Percentiles rank a stretch among this genome's conserved stretches.
Conservation (phyloP, 805 yeast genomes). For the Candida jianshihensis region DNA sequence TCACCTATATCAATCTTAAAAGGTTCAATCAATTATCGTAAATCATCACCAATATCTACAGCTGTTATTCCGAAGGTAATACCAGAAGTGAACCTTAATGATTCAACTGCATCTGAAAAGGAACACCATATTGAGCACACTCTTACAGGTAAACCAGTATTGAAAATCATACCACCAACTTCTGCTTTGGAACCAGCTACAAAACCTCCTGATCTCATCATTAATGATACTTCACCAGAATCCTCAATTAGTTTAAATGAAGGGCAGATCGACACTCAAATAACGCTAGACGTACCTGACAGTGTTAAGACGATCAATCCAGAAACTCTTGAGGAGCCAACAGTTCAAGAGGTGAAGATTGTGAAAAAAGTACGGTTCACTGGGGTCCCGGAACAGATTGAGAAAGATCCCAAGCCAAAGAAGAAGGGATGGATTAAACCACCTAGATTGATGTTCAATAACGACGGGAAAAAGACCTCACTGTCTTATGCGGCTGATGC, state of each 20-base stretch:
- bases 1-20: not conserved
- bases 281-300: no score
- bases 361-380: slow-evolving; percentile 22
- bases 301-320: not conserved
- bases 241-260: slow-evolving; percentile 5
- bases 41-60: not conserved
- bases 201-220: slow-evolving; percentile 8
- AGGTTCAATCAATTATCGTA: no score
- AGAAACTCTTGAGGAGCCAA: not conserved
- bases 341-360: slow-evolving; percentile 5
- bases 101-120: not conserved
- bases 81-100: not conserved
- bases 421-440: slow-evolving; percentile 18
- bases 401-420: slow-evolving; percentile 16
- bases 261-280: not conserved
- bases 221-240: slow-evolving; percentile 6
- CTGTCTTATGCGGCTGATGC: slow-evolving; percentile 19
- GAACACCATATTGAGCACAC: no score
- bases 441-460: slow-evolving; percentile 8
- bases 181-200: not conserved
- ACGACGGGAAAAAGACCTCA: slow-evolving; percentile 5
- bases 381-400: slow-evolving; percentile 20
- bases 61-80: not conserved
- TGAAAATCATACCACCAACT: not conserved
- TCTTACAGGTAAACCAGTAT: not conserved